phyloP scores from a whole-genome alignment of 306 rosid species.

The Luffa acutangula region DNA sequence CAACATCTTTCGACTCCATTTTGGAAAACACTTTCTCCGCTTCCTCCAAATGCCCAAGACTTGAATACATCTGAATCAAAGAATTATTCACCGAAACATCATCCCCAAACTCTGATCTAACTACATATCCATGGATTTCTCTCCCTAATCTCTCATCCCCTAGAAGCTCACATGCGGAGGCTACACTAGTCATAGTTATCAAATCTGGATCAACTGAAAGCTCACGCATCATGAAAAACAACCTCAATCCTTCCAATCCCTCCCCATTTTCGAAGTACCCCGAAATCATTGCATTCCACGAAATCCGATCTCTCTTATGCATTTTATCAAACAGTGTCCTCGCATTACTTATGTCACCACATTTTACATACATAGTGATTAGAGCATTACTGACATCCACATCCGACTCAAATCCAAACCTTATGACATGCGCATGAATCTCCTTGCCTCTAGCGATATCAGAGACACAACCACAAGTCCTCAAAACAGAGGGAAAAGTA shows the following conservation, averaged over 20 bases:
- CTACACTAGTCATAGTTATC: slow-evolving; percentile 77
- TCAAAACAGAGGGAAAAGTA: slow-evolving; percentile 86
- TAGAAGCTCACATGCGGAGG: slow-evolving; percentile 67
- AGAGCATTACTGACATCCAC: slow-evolving; percentile 79
- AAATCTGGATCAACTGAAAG: slow-evolving; percentile 50
- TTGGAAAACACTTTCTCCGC: slow-evolving; percentile 59
- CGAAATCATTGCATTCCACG: slow-evolving; percentile 85
- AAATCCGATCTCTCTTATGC: slow-evolving; percentile 67
- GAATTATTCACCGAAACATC: slow-evolving; percentile 56
- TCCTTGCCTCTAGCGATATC: slow-evolving; percentile 70
- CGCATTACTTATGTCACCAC: slow-evolving; percentile 50
- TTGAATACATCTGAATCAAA: slow-evolving; percentile 69
- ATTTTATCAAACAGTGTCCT: slow-evolving; percentile 67
- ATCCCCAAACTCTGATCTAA: slow-evolving; percentile 35
- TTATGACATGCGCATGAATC: slow-evolving; percentile 68
- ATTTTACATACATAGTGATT: slow-evolving; percentile 79
- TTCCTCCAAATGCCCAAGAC: slow-evolving; percentile 51
- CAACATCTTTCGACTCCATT: slow-evolving; percentile 59
- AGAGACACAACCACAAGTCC: slow-evolving; percentile 73
- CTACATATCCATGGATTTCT: slow-evolving; percentile 62
- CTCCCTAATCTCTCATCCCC: slow-evolving; percentile 53
- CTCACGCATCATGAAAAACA: slow-evolving; percentile 59
- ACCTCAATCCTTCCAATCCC: slow-evolving; percentile 52
- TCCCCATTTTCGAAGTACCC: slow-evolving; percentile 72
- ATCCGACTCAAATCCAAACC: slow-evolving; percentile 79